Evolutionary conservation across 202 grass and related monocot species (phyloP), one percentile per base, ranked within the genome.

Genomic region (Digitaria exilis): DNA sequence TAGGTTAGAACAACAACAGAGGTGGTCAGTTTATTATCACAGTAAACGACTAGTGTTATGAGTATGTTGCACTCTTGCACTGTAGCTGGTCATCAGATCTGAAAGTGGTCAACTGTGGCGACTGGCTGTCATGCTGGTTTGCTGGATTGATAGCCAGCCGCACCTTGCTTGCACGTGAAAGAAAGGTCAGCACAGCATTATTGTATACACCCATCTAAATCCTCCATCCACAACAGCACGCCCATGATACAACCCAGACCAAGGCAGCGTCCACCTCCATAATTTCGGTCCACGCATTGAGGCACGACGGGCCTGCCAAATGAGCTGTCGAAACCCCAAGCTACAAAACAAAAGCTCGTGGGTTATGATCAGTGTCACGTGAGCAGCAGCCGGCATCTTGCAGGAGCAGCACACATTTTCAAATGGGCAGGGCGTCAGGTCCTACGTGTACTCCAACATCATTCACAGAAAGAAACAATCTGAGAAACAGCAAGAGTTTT

Each of bases 81-180:
- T 76, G 70, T 61, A 49, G n/a, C 55, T 81, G 48, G 63, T 81
- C 32, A 19, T 18, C 44, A 55, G 78, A 81, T 85, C 71, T 89
- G 5, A 77, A 41, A 30, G 8, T n/a, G 11, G 78, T 86, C 80
- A 78, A 84, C 71, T 24, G 6, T 77, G 78, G 76, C 78, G 75
- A 82, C 43, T 69, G 41, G 54, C 50, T 28, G 50, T 65, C 59
- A 66, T 63, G 58, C 56, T 18, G 16, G 57, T 60, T 15, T 31
- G 44, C 80, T 42, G 62, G 73, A 57, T 28, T 25, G 56, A 28
- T 28, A 28, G 63, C n/a, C n/a, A n/a, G n/a, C 41, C 39, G 31
- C 42, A 51, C 62, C 70, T 71, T 82, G 78, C 78, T 65, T 86
- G 66, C 83, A 79, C 84, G 66, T 83, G 84, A 75, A 79, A 73